phyloP scores from a whole-genome alignment of 805 yeast species.

The Kregervanrija fluxuum region DNA sequence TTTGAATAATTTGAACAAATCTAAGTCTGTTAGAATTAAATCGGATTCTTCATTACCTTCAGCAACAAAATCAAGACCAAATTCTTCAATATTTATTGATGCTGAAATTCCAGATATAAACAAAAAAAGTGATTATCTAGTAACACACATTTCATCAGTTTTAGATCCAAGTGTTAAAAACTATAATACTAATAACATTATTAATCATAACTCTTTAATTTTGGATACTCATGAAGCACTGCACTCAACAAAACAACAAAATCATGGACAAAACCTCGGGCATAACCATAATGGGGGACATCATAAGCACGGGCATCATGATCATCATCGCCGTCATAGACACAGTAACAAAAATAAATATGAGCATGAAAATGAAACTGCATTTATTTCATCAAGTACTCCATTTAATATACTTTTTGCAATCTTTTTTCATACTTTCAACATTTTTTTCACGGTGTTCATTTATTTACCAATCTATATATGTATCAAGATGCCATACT shows the following conservation, averaged over 20 bases:
- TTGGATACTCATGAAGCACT: background rate
- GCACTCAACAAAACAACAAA: background rate
- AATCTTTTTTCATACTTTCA: slow-evolving; percentile 4
- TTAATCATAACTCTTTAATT: background rate
- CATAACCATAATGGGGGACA: background rate
- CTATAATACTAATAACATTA: background rate
- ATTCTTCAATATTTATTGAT: background rate
- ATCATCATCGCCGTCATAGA: background rate
- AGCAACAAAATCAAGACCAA: slow-evolving; percentile 2
- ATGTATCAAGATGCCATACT: too few species aligned
- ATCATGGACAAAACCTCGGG: background rate
- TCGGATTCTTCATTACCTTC: slow-evolving; percentile 4
- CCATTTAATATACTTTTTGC: slow-evolving; percentile 4
- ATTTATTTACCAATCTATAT: slow-evolving; percentile 10
- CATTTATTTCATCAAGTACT: background rate
- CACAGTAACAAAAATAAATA: background rate
- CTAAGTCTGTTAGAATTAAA: background rate
- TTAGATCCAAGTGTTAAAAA: background rate
- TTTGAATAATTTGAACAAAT: background rate
- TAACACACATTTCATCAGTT: background rate
- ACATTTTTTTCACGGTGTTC: slow-evolving; percentile 6
- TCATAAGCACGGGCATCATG: background rate
- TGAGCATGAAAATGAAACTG: background rate
- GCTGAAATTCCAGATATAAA: too few species aligned
- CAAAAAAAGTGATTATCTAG: too few species aligned